phyloP scores from a whole-genome alignment of 1,139 yeast genomes.

The Debaryomyces nepalensis region DNA sequence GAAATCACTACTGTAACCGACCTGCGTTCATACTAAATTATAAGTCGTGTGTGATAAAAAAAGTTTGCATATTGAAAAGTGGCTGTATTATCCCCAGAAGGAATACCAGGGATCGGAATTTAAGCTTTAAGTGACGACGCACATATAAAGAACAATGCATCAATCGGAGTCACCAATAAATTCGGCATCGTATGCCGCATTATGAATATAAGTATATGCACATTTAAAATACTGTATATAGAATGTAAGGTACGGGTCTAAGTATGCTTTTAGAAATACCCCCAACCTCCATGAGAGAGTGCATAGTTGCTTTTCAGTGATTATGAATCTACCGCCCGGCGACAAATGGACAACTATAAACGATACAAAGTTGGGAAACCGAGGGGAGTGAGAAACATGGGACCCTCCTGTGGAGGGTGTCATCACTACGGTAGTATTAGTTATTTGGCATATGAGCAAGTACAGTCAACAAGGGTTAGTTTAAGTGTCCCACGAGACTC shows the following conservation, averaged over 20 bases:
- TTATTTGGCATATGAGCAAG: no score
- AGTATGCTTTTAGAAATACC: background rate
- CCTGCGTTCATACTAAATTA: background rate
- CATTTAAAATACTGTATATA: background rate
- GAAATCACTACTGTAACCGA: constrained; percentile 2
- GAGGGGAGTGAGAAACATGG: background rate
- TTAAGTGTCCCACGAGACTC: no score
- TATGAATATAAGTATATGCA: background rate
- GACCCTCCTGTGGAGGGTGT: background rate
- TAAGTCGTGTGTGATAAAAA: constrained; percentile 4
- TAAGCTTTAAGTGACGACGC: constrained; percentile 1
- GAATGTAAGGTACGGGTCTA: constrained; percentile 10
- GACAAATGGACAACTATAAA: background rate
- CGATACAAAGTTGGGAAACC: background rate
- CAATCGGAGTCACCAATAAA: constrained; percentile 4
- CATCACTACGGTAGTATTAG: background rate
- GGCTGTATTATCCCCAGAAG: constrained; percentile 12
- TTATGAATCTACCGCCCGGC: no score
- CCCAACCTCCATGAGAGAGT: background rate
- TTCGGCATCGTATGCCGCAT: constrained; percentile 7
- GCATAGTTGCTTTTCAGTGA: no score
- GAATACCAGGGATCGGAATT: constrained; percentile 10
- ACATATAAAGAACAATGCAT: constrained; percentile 6
- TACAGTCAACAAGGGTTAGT: no score
- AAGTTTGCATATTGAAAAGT: constrained; percentile 2